Base-by-base conservation (phyloP, 1,284 basidiomycete genomes). In the Coniferiporia weirii region DNA sequence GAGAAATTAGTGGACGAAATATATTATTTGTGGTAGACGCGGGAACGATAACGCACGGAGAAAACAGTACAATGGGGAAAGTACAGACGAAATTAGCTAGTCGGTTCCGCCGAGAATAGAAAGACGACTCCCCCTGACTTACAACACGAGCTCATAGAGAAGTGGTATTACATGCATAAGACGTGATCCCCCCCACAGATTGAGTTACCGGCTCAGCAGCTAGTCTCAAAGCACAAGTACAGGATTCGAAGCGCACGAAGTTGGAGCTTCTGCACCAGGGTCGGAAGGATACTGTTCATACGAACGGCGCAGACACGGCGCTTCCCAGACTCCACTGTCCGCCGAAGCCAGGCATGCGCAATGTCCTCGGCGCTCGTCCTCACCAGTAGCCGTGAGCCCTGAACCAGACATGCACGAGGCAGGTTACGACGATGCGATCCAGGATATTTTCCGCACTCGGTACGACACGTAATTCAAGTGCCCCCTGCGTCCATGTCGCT, bases 401-500 rank as follows among this genome's bases (percentile, higher is more conserved):
- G 66, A 80, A 74, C 80, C 82, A 83, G 22, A 78, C 63, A 66
- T 84, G 79, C 64, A 83, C 67, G 64, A 82, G 73, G 62, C 79
- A 81, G 20, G 81, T 83, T 52, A 84, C 76, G 22, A 83, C 76
- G 35, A 84, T 63, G 38, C 79, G 76, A 68, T 84, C 82, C 47
- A 83, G 67, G 54, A 81, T 72, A 20, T 63, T 64, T 51, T 76
- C 75, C 43, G 66, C 75, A 22, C 74, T 73, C 35, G 70, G 67
- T 34, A 72, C 67, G 15, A 82, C 76, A 27, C 66, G 70, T 62
- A 83, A 69, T 53, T 65, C 72, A 53, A 66, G 70, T 32, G 71
- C 68, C 38, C 73, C 70, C 56, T 75, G 72, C 43, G 69, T 72
- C 82, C 80, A 84, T 27, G 63, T 71, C 52, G 81, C 81, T n/a